phyloP scores from a whole-genome alignment of 169 alveolate genomes.

The Pseudocohnilembus persalinus region DNA sequence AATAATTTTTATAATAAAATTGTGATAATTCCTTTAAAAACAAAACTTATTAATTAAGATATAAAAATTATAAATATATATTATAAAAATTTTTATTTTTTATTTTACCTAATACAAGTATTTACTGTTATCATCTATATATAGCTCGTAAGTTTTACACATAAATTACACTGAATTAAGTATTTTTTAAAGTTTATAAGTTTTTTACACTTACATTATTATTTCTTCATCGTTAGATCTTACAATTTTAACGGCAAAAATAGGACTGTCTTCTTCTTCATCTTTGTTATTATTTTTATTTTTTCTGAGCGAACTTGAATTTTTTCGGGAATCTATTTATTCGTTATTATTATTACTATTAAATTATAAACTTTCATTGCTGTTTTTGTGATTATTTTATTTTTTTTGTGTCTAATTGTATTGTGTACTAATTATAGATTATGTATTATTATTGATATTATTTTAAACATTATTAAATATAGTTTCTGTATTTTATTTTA shows the following conservation, averaged over 20 bases:
- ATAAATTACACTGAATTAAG: background rate
- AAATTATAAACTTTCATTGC: background rate
- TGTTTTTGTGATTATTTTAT: too few species aligned
- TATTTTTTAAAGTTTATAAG: background rate
- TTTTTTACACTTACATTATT: background rate
- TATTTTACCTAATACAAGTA: background rate
- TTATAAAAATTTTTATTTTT: too few species aligned
- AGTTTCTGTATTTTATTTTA: too few species aligned
- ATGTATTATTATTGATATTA: too few species aligned
- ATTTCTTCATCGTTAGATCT: background rate
- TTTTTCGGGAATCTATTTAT: background rate
- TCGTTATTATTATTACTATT: background rate
- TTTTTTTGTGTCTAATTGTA: background rate
- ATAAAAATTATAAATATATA: too few species aligned
- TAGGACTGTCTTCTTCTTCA: background rate
- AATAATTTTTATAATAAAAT: too few species aligned
- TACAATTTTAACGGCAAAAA: background rate
- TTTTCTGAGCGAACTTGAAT: background rate
- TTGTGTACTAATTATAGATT: background rate
- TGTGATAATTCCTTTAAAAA: too few species aligned
- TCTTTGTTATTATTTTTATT: too few species aligned
- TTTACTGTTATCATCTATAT: background rate
- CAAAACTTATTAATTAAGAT: too few species aligned
- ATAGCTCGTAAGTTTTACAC: background rate
- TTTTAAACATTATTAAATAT: too few species aligned